Percentiles rank a stretch among this genome's conserved stretches.
These are phyloP conservation scores for Blastomyces parvus DNA, from an alignment of 2,329 filamentous ascomycete species.

Conservation along the genomic window DNA sequence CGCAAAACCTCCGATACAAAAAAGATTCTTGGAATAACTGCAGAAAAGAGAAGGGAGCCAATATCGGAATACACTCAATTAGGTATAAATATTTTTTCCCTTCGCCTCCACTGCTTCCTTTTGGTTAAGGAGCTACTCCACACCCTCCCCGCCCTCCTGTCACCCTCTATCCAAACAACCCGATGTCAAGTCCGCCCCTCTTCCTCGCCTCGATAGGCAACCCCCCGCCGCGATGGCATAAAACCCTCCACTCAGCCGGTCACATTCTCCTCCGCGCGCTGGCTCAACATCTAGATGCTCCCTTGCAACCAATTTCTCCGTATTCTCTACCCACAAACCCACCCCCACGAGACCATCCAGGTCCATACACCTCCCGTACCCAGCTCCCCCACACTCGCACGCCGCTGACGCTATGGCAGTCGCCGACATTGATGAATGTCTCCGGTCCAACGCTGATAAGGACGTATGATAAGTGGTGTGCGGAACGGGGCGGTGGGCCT, in stretches of 20 bases:
- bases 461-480: slow-evolving; percentile 48
- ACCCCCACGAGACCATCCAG: slow-evolving; percentile 41
- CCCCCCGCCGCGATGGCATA: slow-evolving; percentile 56
- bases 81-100: background rate
- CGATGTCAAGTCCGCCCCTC: slow-evolving; percentile 40
- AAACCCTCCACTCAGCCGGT: slow-evolving; percentile 78
- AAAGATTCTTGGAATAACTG: background rate
- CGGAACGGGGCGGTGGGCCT: slow-evolving; percentile 7
- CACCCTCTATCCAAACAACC: background rate
- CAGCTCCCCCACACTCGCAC: slow-evolving; percentile 31
- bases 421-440: slow-evolving; percentile 72
- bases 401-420: slow-evolving; percentile 63
- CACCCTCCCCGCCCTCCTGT: background rate
- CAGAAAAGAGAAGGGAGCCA: background rate
- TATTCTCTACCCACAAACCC: slow-evolving; percentile 43
- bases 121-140: background rate
- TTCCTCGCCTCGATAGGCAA: slow-evolving; percentile 86
- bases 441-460: slow-evolving; percentile 61
- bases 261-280: slow-evolving; percentile 64
- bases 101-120: background rate
- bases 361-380: slow-evolving; percentile 42
- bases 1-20: background rate
- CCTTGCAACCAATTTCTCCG: slow-evolving; percentile 14
- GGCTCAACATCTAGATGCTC: slow-evolving; percentile 38
- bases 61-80: background rate